Base-by-base conservation (phyloP, 805 yeast species). In the Yamadazyma tumulicola region DNA sequence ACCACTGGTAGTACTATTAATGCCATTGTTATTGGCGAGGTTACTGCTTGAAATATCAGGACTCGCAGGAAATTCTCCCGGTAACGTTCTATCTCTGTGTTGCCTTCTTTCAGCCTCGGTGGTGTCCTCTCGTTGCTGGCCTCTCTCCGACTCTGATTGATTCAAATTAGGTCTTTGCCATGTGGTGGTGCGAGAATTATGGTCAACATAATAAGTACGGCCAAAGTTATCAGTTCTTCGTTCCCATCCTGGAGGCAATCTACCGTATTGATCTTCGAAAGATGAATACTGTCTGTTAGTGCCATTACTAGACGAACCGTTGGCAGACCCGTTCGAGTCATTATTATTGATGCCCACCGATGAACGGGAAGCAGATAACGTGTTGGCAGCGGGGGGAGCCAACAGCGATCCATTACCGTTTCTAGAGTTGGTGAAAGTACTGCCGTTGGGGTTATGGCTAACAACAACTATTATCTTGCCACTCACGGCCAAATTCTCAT, bases 171-270 rank as follows among this genome's bases (percentile, higher is more conserved):
- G 99, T 51, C 99, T 77, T 51, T 85, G 88, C 99, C 99, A 93
- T n/a, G 98, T 91, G 6, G 99, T 93, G 6, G 96, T 85, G 64
- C 97, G 80, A 14, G 96, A 85, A 60, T 91, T 88, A 65, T 93
- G 99, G 64, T 93, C 99, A 23, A 93, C 98, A 57, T 91, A 93
- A 63, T 93, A 93, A 1, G 97, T 91, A 55, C 99, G 78, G 19
- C 98, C 98, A 53, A 88, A 85, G 59, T 88, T 87, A 60, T 93
- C 99, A 1, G 97, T 89, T 64, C 98, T 77, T 50, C 98, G 80
- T 62, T 93, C 99, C 97, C 98, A 93, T 4, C 99, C 99, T 5
- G 96, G 87, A 3, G 98, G 99, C 47, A 93, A 72, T 55, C 96
- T 74, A 27, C 99, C 99, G 51, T 80, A 78, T 59, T 91, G 97